Evolutionary conservation across 1,139 yeast species (phyloP), one percentile per base, ranked within the genome.

Genomic region (Oligophagozyma castellii): DNA sequence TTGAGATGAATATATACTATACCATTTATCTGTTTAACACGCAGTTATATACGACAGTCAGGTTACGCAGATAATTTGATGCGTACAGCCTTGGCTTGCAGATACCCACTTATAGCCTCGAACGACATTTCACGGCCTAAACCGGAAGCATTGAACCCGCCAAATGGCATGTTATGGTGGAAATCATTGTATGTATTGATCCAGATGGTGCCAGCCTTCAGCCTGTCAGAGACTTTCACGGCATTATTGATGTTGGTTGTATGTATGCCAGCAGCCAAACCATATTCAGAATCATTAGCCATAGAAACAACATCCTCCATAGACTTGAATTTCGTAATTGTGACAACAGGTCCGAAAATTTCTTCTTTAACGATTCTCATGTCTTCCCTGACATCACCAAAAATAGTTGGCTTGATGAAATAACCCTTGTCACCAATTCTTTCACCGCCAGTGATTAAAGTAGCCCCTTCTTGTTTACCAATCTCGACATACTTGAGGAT

Each of bases 341-440:
- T 66, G 31, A 70, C 67, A 34, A 71, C 73, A 18, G 78, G 78
- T 33, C 78, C 78, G 37, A 71, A 71, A 43, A 71, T 70, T 51
- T 77, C 89, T 42, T 77, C 86, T 49, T 59, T 65, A 38, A 71
- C 73, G 46, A 76, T 73, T 47, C 56, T 58, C 76, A 72, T 71
- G 40, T 66, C 60, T 46, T 69, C 75, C 23, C 53, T 58, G 36
- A 73, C 81, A 46, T 73, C 71, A 39, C 72, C 66, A 43, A 76
- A 75, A 35, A 76, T 63, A 26, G 86, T 76, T 53, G 86, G 84
- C 52, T 67, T 60, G 37, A 76, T 55, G 45, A 70, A 76, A 61
- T 53, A 75, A 43, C 84, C 84, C 53, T 69, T 70, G 35, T 51
- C 34, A 32, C 65, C 70, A 15, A 51, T 29, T 58, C 73, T 65